Conservation (phyloP, 2,329 filamentous ascomycete genomes). For the Cercospora sp. region DNA sequence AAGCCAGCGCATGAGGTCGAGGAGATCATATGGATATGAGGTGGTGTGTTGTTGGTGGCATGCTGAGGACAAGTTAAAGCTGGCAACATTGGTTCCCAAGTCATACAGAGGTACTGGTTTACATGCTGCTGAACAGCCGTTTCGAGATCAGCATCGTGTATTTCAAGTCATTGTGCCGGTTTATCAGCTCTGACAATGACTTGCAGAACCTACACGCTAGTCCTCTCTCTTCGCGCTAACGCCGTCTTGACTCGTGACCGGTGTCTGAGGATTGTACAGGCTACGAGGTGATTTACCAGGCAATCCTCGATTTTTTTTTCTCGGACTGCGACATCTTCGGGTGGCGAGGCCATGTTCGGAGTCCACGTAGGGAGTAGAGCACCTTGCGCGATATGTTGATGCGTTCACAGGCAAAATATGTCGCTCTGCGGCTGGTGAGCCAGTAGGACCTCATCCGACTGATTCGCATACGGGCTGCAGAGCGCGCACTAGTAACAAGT, state of each 20-base stretch:
- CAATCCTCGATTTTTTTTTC: background rate
- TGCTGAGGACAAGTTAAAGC: background rate
- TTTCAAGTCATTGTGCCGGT: background rate
- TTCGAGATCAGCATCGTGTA: background rate
- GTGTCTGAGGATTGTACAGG: background rate
- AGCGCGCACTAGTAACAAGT: background rate
- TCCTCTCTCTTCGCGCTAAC: background rate
- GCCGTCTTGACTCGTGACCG: background rate
- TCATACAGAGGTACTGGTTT: background rate
- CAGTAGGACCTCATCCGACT: background rate
- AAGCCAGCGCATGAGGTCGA: background rate
- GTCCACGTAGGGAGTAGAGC: background rate
- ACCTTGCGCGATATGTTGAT: background rate
- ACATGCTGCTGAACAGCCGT: background rate
- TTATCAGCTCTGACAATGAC: background rate
- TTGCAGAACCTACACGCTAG: background rate
- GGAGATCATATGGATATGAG: background rate
- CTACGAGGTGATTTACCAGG: background rate
- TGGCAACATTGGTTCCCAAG: background rate
- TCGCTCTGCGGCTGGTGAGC: background rate
- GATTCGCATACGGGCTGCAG: background rate
- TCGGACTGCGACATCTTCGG: background rate
- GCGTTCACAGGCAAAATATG: background rate
- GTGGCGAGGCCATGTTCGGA: background rate
- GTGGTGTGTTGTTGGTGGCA: background rate